Conservation (phyloP, 2,329 filamentous ascomycete species). For the Colletotrichum sp. region DNA sequence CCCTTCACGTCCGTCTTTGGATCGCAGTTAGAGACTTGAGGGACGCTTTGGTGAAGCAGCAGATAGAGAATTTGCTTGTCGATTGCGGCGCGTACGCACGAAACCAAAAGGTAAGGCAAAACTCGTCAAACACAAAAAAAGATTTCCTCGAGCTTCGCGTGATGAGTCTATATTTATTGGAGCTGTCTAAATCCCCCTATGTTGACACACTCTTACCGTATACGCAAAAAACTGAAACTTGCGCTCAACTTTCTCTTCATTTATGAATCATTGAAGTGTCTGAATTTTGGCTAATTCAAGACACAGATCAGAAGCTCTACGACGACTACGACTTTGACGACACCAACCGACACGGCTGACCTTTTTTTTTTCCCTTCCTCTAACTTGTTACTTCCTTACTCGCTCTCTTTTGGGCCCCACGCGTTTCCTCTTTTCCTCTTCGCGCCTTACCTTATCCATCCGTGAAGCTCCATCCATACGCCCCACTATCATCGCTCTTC, state of each 20-base stretch:
- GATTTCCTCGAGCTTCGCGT: slow-evolving; percentile 25
- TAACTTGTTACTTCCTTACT: neutral
- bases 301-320: neutral
- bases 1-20: neutral
- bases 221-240: slow-evolving; percentile 59
- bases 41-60: neutral
- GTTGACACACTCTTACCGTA: slow-evolving; percentile 64
- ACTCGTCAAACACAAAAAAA: neutral
- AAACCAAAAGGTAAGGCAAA: slow-evolving; percentile 4
- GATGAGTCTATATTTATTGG: slow-evolving; percentile 68
- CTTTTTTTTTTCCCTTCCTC: neutral
- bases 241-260: neutral
- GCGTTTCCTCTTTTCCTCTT: neutral
- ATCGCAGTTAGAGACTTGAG: neutral
- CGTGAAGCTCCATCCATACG: neutral
- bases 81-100: neutral
- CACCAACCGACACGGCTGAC: slow-evolving; percentile 24
- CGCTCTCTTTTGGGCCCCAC: neutral
- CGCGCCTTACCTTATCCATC: neutral
- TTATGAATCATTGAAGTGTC: neutral
- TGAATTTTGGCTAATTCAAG: slow-evolving; percentile 20
- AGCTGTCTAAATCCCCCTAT: slow-evolving; percentile 73
- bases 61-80: neutral
- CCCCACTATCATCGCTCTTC: slow-evolving; percentile 6
- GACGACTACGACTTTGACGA: neutral